Base-by-base conservation (phyloP, 1,284 basidiomycete genomes). In the Rhodofomes roseus region DNA sequence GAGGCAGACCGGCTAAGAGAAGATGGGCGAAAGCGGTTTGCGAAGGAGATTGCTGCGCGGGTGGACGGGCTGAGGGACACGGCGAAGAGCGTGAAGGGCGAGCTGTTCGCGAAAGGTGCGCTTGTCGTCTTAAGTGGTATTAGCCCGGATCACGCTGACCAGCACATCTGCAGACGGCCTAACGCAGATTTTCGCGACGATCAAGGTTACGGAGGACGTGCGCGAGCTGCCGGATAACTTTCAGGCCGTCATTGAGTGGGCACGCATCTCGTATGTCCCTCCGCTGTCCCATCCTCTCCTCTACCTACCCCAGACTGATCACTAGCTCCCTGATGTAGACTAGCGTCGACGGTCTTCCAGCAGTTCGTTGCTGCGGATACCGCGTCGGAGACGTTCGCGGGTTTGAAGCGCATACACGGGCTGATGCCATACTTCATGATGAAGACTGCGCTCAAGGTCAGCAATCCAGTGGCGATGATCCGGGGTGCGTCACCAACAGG, bases 401-500 rank as follows among this genome's bases (percentile, higher is more conserved):
- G 87, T 62, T 77, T 99, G 63, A 99, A 98, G 77, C 85, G 96
- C 44, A 85, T 98, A 57, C 97, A 99, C 71, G 93, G 93, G 1
- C 78, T 98, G 60, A 98, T 99, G 94, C 96, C 96, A 2, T 99
- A 99, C 76, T 95, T 98, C 70, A 87, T 98, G 79, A 84, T 99
- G 61, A 96, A 95, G 72, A 84, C 93, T 6, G 91, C 95, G 20
- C 77, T 99, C 62, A 91, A 87, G 73, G 92, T 99, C 65, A 96
- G 93, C 59, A 99, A 98, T 73, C 96, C 96, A 1, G 90, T 99
- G 65, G 85, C 87, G 16, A 99, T 99, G 96, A 95, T 99, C 66
- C 84, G 96, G 64, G 84, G 86, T 74, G 25, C 36, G 54, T 56
- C 51, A 29, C 40, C 53, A 36, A 54, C 20, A 43, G 37, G 36